Evolutionary conservation across 495 filamentous ascomycete genomes (phyloP).

Genomic region (Tuber microsphaerosporum): DNA sequence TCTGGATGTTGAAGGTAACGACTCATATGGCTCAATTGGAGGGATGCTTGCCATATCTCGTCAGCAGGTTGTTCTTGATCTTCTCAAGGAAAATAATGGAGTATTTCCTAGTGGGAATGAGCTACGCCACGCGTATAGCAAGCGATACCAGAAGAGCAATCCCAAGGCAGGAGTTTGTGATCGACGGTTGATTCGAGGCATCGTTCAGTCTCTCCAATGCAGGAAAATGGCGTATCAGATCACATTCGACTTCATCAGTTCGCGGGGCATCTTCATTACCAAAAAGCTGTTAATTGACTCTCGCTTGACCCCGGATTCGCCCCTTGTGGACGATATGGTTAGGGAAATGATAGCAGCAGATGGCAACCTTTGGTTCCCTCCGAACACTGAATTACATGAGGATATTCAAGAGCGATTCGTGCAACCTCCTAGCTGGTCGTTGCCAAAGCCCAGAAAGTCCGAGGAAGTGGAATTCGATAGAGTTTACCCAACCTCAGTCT

Average conservation of each 20-base stretch:
- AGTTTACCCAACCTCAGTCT: conserved; percentile 38
- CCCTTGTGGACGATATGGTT: conserved; percentile 51
- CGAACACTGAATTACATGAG: conserved; percentile 39
- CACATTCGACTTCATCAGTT: conserved; percentile 56
- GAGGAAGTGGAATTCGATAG: conserved; percentile 40
- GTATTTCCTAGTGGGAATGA: conserved; percentile 68
- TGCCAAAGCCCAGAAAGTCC: conserved; percentile 34
- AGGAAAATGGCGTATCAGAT: conserved; percentile 54
- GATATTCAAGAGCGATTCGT: conserved; percentile 35
- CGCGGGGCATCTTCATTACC: conserved; percentile 51
- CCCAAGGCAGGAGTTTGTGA: conserved; percentile 41
- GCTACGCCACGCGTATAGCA: conserved; percentile 60
- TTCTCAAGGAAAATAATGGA: conserved; percentile 62
- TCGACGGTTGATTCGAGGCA: conserved; percentile 39
- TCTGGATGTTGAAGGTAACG: conserved; percentile 35
- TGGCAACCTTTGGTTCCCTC: conserved; percentile 45
- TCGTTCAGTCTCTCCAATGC: conserved; percentile 57
- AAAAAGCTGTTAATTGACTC: conserved; percentile 51
- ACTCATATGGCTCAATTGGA: conserved; percentile 39
- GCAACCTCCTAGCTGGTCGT: conserved; percentile 35
- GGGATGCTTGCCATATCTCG: conserved; percentile 44
- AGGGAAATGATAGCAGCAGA: conserved; percentile 49
- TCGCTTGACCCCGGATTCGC: conserved; percentile 48
- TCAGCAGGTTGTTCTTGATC: conserved; percentile 59
- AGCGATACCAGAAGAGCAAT: conserved; percentile 39